A percentile compares a stretch with the other conserved stretches of the same genome.
phyloP scores from a whole-genome alignment of 225 moss, liverwort and hornwort genomes.

The Marchantia polymorpha region DNA sequence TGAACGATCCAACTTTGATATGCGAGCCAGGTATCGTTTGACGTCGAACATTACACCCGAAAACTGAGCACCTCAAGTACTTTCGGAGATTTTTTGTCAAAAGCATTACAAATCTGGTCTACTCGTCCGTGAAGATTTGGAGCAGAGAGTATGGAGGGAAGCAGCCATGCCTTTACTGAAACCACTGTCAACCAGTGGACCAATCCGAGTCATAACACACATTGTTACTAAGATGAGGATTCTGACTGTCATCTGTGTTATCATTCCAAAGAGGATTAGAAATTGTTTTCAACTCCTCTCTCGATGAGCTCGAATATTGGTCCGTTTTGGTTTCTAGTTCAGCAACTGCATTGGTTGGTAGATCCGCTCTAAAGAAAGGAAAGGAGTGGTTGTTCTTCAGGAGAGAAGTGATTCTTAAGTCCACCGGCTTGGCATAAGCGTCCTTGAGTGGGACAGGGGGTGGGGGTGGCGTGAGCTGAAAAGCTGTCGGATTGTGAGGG shows the following conservation, averaged over 20 bases:
- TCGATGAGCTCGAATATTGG: not conserved
- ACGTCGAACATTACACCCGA: no score
- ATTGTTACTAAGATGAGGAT: slow-evolving; percentile 6
- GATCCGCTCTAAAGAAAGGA: not conserved
- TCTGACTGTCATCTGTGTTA: not conserved
- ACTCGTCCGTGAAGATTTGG: not conserved
- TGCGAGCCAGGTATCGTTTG: no score
- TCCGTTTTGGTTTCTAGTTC: not conserved
- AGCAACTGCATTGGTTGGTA: not conserved
- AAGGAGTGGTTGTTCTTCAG: not conserved
- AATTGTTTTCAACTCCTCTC: not conserved
- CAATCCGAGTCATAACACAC: slow-evolving; percentile 53
- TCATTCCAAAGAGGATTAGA: not conserved
- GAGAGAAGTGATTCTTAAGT: not conserved
- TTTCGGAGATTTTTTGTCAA: no score
- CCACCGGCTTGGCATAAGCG: not conserved
- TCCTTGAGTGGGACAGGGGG: not conserved
- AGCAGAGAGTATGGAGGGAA: not conserved
- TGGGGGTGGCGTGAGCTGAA: not conserved
- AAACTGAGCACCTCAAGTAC: no score
- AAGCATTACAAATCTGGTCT: not conserved
- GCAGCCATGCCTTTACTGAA: not conserved
- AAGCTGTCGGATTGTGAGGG: not conserved
- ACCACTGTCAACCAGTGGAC: slow-evolving; percentile 37
- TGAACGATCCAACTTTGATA: no score